Percentiles rank a stretch among this genome's conserved stretches.
These are phyloP conservation scores for Amanita polypyramis DNA, from an alignment of 768 basidiomycete species.

Conservation along the genomic window DNA sequence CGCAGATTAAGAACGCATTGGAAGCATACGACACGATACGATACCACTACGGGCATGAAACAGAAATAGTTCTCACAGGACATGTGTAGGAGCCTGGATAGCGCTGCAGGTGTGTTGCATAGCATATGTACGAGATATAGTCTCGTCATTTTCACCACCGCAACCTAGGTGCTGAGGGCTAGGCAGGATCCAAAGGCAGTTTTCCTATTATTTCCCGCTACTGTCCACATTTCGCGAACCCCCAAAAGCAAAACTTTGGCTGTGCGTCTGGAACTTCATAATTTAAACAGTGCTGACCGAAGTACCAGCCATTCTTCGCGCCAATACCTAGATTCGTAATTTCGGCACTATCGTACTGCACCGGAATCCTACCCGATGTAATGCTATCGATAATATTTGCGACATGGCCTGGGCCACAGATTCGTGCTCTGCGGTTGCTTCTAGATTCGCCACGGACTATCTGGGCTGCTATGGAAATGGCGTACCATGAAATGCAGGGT, in stretches of 20 bases:
- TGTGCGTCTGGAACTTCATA: conserved; percentile 26
- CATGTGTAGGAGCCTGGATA: conserved; percentile 72
- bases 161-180: conserved; percentile 38
- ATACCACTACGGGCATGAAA: conserved; percentile 19
- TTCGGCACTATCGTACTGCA: conserved; percentile 31
- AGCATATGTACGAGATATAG: neutral
- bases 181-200: conserved; percentile 28
- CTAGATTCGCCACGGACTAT: conserved; percentile 42
- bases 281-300: neutral
- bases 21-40: conserved; percentile 39
- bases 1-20: conserved; percentile 45
- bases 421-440: conserved; percentile 35
- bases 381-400: conserved; percentile 34
- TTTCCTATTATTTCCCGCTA: conserved; percentile 64
- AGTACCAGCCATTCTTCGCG: conserved; percentile 34
- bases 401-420: conserved; percentile 38
- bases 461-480: conserved; percentile 47
- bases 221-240: conserved; percentile 50
- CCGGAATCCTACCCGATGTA: conserved; percentile 26
- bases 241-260: conserved; percentile 53
- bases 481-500: conserved; percentile 55
- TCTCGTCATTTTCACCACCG: conserved; percentile 1
- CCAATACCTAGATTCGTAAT: conserved; percentile 32
- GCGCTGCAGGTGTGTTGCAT: conserved; percentile 36
- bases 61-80: conserved; percentile 39